phyloP scores from a whole-genome alignment of 2,329 filamentous ascomycete genomes.

The Chalara sp. region DNA sequence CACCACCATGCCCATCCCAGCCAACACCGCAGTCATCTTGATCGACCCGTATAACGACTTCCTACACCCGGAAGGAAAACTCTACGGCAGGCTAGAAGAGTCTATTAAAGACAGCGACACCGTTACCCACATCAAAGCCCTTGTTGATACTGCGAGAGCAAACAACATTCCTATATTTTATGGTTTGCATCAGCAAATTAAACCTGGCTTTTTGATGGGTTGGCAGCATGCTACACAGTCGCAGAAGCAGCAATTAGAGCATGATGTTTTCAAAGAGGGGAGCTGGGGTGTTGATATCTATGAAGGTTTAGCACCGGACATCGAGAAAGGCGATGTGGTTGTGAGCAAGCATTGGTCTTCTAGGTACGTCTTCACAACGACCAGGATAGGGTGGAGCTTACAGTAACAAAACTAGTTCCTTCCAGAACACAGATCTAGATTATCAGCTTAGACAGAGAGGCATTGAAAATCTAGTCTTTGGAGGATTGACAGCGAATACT shows the following conservation, averaged over 20 bases:
- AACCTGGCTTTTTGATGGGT: slow-evolving; percentile 18
- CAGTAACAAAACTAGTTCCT: slow-evolving; percentile 14
- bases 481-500: slow-evolving; percentile 26
- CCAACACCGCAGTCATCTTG: slow-evolving; percentile 16
- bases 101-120: slow-evolving; percentile 22
- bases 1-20: too few relatives aligned
- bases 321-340: slow-evolving; percentile 24
- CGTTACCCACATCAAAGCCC: slow-evolving; percentile 19
- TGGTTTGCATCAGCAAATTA: slow-evolving; percentile 25
- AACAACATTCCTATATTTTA: slow-evolving; percentile 28
- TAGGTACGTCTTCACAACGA: slow-evolving; percentile 11
- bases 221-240: slow-evolving; percentile 23
- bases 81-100: slow-evolving; percentile 21
- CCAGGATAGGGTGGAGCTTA: not conserved
- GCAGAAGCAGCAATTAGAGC: slow-evolving; percentile 14
- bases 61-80: slow-evolving; percentile 18
- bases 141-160: slow-evolving; percentile 18
- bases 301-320: slow-evolving; percentile 22
- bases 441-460: slow-evolving; percentile 28
- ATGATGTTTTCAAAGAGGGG: slow-evolving; percentile 21
- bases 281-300: slow-evolving; percentile 25
- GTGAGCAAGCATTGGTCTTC: slow-evolving; percentile 28
- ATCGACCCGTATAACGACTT: slow-evolving; percentile 24
- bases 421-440: slow-evolving; percentile 29
- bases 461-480: slow-evolving; percentile 25